Percentiles rank a stretch among this genome's conserved stretches.
phyloP scores from a whole-genome alignment of 208 protist species.

The Leishmania tropica region DNA sequence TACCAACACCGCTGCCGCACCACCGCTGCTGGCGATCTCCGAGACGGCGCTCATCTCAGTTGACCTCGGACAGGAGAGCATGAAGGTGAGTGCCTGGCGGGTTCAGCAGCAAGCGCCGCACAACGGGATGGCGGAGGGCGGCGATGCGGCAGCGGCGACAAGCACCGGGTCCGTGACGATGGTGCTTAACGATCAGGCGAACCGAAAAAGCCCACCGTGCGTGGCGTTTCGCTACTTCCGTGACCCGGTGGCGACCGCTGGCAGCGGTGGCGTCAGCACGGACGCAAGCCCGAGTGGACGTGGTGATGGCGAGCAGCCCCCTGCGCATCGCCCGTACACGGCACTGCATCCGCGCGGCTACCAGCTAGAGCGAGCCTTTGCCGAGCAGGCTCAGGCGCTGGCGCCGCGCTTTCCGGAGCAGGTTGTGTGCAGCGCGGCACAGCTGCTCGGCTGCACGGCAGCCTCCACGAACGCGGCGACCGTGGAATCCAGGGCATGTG shows the following conservation, averaged over 20 bases:
- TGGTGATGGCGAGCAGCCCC: background rate
- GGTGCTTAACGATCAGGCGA: constrained; percentile 94
- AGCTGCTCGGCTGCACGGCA: constrained; percentile 44
- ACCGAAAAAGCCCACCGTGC: constrained; percentile 90
- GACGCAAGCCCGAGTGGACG: background rate
- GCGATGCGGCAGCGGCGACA: constrained; percentile 1
- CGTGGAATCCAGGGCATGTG: background rate
- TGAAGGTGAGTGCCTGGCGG: constrained; percentile 29
- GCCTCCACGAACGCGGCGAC: background rate
- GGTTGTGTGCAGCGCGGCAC: constrained; percentile 58
- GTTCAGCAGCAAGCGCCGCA: constrained; percentile 20
- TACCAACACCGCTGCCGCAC: background rate
- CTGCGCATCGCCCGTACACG: background rate
- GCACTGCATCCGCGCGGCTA: constrained; percentile 20
- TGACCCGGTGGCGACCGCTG: background rate
- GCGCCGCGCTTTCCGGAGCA: constrained; percentile 76
- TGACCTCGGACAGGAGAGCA: constrained; percentile 54
- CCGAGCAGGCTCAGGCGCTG: constrained; percentile 79
- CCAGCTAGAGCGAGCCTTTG: constrained; percentile 86
- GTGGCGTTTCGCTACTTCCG: constrained; percentile 84
- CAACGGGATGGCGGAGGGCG: constrained; percentile 3
- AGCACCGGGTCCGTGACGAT: constrained; percentile 50
- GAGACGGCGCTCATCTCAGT: constrained; percentile 63
- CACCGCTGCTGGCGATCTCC: constrained; percentile 15
- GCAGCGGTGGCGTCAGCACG: constrained; percentile 4